Evolutionary conservation across 352 stramenopile genomes (phyloP).

Genomic region (Plasmopara viticola): DNA sequence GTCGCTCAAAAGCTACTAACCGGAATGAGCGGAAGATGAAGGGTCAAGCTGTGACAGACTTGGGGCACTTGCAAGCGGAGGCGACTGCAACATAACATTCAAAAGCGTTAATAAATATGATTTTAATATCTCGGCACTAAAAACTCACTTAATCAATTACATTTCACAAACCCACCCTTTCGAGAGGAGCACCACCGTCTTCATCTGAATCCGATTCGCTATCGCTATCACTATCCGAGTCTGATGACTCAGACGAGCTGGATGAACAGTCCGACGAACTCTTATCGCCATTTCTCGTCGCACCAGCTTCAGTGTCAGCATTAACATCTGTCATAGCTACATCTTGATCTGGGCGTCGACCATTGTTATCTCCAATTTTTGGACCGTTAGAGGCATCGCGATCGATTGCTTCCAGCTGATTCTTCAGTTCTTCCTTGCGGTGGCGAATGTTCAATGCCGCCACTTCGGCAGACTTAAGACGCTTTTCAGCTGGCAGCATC

Average conservation of each 20-base stretch:
- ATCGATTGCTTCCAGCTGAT: slow-evolving; percentile 71
- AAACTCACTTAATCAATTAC: slow-evolving; percentile 41
- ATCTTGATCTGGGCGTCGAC: slow-evolving; percentile 36
- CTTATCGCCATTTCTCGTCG: slow-evolving; percentile 27
- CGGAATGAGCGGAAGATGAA: slow-evolving; percentile 33
- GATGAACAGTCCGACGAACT: slow-evolving; percentile 62
- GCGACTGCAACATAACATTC: slow-evolving; percentile 37
- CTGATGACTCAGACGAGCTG: slow-evolving; percentile 73
- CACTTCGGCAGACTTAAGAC: slow-evolving; percentile 77
- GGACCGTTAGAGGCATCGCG: slow-evolving; percentile 16
- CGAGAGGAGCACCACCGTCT: slow-evolving; percentile 58
- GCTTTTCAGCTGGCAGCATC: slow-evolving; percentile 50
- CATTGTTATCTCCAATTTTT: slow-evolving; percentile 10
- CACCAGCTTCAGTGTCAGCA: slow-evolving; percentile 26
- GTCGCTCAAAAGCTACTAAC: slow-evolving; percentile 27
- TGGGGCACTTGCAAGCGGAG: slow-evolving; percentile 47
- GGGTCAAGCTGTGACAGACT: slow-evolving; percentile 40
- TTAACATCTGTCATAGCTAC: slow-evolving; percentile 50
- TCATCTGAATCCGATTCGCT: slow-evolving; percentile 84
- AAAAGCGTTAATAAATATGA: slow-evolving; percentile 26
- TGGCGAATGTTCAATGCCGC: slow-evolving; percentile 70
- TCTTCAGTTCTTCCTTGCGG: slow-evolving; percentile 73
- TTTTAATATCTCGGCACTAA: slow-evolving; percentile 22
- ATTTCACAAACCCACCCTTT: slow-evolving; percentile 78
- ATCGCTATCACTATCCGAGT: slow-evolving; percentile 84